Conservation (phyloP, 2,329 filamentous ascomycete genomes). For the Pseudogymnoascus sp. region DNA sequence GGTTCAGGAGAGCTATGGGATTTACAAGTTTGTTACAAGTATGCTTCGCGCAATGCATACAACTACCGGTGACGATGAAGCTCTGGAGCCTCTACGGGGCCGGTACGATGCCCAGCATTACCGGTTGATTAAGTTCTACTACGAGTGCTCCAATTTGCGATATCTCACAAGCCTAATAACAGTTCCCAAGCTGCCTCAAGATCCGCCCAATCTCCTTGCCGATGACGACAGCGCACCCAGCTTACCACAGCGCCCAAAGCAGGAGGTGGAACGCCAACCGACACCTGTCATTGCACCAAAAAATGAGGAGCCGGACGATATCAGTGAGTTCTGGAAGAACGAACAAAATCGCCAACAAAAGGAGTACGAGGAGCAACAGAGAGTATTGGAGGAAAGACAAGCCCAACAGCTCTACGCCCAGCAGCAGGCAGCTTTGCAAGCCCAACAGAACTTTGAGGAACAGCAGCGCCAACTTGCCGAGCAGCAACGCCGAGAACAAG, state of each 20-base stretch:
- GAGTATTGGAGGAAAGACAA: constrained; percentile 78
- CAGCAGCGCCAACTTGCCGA: constrained; percentile 83
- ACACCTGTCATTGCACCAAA: constrained; percentile 64
- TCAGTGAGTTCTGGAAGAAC: constrained; percentile 96
- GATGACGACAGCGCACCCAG: constrained; percentile 80
- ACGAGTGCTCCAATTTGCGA: constrained; percentile 94
- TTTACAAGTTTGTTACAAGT: constrained; percentile 99
- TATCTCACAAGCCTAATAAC: constrained; percentile 95
- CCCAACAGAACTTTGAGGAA: constrained; percentile 92
- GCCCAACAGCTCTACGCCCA: constrained; percentile 74
- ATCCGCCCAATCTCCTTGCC: constrained; percentile 79
- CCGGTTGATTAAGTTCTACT: constrained; percentile 94
- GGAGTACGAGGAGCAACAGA: constrained; percentile 91
- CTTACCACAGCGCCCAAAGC: constrained; percentile 72
- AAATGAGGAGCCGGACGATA: constrained; percentile 80
- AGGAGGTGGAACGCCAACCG: constrained; percentile 60
- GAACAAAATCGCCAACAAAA: constrained; percentile 86
- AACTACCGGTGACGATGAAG: constrained; percentile 88
- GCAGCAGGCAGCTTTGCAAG: constrained; percentile 73
- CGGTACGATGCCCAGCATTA: constrained; percentile 96
- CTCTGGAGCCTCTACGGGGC: constrained; percentile 76
- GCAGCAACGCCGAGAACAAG: constrained; percentile 83
- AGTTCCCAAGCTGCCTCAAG: constrained; percentile 89
- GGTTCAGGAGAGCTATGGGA: constrained; percentile 96
- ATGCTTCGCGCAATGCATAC: constrained; percentile 98